These are phyloP conservation scores for Penium margaritaceum DNA, from an alignment of 139 green algal genomes.

Conservation along the genomic window DNA sequence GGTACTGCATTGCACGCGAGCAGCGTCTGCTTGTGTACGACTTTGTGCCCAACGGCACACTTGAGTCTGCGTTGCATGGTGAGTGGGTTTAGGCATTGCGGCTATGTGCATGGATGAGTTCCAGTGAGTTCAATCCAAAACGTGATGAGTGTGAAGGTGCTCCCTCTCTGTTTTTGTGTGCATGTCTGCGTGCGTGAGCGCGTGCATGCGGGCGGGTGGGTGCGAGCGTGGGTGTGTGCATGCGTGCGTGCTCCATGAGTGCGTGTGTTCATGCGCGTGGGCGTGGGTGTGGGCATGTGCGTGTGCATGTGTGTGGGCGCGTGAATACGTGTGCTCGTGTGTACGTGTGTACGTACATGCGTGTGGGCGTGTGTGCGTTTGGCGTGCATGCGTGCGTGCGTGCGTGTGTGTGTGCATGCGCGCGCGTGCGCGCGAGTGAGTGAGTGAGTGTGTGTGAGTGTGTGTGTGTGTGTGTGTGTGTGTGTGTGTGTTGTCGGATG, in stretches of 20 bases:
- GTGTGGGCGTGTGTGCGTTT: too few relatives aligned
- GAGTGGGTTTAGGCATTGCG: not conserved
- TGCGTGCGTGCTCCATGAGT: not conserved
- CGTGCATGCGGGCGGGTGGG: too few relatives aligned
- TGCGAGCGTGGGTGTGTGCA: not conserved
- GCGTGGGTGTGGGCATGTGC: too few relatives aligned
- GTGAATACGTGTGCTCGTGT: too few relatives aligned
- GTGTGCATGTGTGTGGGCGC: too few relatives aligned
- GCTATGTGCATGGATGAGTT: slow-evolving; percentile 29
- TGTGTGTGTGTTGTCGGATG: too few relatives aligned
- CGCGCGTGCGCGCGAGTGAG: not conserved
- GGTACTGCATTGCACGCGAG: slow-evolving; percentile 23
- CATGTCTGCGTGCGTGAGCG: too few relatives aligned
- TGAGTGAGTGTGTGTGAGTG: too few relatives aligned
- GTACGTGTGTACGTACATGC: too few relatives aligned
- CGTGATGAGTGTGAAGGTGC: not conserved
- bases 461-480: too few relatives aligned
- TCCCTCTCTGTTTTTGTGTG: not conserved
- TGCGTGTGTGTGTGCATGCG: not conserved
- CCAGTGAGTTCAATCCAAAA: slow-evolving; percentile 26
- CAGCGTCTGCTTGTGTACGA: slow-evolving; percentile 37
- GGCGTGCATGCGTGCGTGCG: not conserved
- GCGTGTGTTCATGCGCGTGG: too few relatives aligned
- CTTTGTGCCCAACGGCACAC: slow-evolving; percentile 18
- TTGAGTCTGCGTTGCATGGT: slow-evolving; percentile 2